Evolutionary conservation across 306 rosid species (phyloP), one percentile per base, ranked within the genome.

Genomic region (Alnus glutinosa): DNA sequence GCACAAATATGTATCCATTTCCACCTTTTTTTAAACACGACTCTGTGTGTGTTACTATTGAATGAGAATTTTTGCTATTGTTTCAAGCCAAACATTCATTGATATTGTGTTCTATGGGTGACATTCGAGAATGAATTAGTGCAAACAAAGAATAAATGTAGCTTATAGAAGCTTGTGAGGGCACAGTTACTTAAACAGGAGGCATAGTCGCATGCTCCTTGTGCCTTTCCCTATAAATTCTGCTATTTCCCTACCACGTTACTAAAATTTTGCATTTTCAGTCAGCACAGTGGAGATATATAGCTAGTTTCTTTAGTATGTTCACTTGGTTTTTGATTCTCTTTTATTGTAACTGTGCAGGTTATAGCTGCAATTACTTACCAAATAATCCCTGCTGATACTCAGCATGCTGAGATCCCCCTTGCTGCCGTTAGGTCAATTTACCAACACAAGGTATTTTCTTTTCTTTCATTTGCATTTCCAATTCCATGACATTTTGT

Each of bases 341-440:
- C 19, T 46, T 47, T 64, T 70, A 6, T 36, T 66, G 61, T 71
- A 58, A 62, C 75, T 71, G 32, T 81, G 55, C 88, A 94, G 98
- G 89, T 90, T 84, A 77, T 92, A 54, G 98, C 92, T 83, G 92
- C 98, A 76, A 89, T 94, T 74, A 89, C 97, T 36, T 92, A 83
- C 79, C 97, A 94, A 88, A 89, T 94, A 81, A 82, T 94, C 78
- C 96, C 98, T 42, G 90, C 96, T 73, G 97, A 94, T 81, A 94
- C 94, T 49, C 91, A 89, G 74, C 85, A 87, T 86, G 98, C 96
- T 68, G 98, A 94, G 90, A 89, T 92, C 79, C 97, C 98, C 68
- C 94, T 92, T 83, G 93, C 98, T 77, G 96, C 93, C 48, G 97
- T 92, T 75, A 63, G 80, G 79, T 82, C 91, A 84, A 75, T 71